phyloP scores from a whole-genome alignment of 352 stramenopile genomes.

The Globisporangium lucens region DNA sequence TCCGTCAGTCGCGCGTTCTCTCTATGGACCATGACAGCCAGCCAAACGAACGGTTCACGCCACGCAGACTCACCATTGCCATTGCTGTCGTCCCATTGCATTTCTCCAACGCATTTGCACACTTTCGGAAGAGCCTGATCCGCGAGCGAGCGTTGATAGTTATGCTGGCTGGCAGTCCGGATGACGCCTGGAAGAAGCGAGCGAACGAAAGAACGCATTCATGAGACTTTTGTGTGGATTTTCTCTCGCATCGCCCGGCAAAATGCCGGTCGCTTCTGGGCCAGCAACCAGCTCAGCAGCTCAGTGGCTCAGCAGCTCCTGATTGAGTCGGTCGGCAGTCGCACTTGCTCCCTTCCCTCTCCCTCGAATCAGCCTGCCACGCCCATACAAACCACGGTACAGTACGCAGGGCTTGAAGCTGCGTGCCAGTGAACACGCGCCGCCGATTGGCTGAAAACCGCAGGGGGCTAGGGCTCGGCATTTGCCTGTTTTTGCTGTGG shows the following conservation, averaged over 20 bases:
- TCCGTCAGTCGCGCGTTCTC: background rate
- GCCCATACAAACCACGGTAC: no score
- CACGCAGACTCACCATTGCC: background rate
- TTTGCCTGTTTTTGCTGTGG: slow-evolving; percentile 1
- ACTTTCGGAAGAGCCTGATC: background rate
- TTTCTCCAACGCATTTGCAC: background rate
- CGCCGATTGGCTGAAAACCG: no score
- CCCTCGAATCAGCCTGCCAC: no score
- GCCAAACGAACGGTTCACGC: background rate
- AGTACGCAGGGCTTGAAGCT: no score
- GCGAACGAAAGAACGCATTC: background rate
- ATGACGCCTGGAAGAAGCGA: background rate
- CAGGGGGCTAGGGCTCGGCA: background rate
- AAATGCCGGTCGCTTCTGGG: background rate
- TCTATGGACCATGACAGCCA: background rate
- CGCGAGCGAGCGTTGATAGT: background rate
- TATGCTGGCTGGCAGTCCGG: background rate
- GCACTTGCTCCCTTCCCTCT: background rate
- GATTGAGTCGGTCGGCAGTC: slow-evolving; percentile 5
- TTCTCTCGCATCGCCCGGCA: background rate
- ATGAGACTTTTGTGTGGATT: background rate
- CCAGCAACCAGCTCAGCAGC: background rate
- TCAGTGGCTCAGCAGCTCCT: background rate
- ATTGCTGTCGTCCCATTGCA: background rate
- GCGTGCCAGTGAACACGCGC: no score